These are phyloP conservation scores for Sphaerulina vaccinii DNA, from an alignment of 2,329 filamentous ascomycete genomes.

Conservation along the genomic window DNA sequence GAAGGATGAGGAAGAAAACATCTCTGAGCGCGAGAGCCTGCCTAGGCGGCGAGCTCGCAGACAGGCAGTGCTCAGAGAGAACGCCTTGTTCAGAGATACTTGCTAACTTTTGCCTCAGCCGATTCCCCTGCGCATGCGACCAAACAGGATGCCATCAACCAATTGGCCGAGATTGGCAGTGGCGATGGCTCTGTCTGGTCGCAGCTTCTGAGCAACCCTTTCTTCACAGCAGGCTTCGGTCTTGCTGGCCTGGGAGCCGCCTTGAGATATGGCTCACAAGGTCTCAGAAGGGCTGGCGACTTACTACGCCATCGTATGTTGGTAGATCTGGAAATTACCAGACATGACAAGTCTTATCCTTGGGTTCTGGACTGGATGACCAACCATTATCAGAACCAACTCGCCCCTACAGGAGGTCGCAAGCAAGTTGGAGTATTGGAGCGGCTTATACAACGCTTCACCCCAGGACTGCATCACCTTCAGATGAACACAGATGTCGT, in stretches of 20 bases:
- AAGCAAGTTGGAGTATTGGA: constrained; percentile 48
- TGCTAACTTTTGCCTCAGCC: too few relatives aligned
- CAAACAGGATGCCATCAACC: constrained; percentile 40
- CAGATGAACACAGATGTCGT: constrained; percentile 64
- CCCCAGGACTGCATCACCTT: constrained; percentile 61
- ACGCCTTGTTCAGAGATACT: too few relatives aligned
- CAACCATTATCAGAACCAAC: constrained; percentile 46
- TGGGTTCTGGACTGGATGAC: constrained; percentile 97
- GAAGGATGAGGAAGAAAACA: too few relatives aligned
- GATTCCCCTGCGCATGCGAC: neutral
- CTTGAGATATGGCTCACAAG: constrained; percentile 76
- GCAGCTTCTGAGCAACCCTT: constrained; percentile 51
- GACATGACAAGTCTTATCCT: constrained; percentile 86
- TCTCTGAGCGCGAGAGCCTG: too few relatives aligned
- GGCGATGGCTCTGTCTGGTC: constrained; percentile 43
- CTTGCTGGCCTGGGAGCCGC: constrained; percentile 84
- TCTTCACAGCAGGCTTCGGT: constrained; percentile 69
- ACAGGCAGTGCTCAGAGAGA: too few relatives aligned
- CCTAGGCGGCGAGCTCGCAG: too few relatives aligned
- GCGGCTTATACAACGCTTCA: constrained; percentile 56
- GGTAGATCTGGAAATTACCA: constrained; percentile 92
- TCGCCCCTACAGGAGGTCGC: constrained; percentile 38
- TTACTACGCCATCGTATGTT: constrained; percentile 81
- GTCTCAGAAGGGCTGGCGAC: constrained; percentile 67
- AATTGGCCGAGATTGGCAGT: constrained; percentile 35